phyloP scores from a whole-genome alignment of 208 protist species.

The Wallacemonas collosoma region DNA sequence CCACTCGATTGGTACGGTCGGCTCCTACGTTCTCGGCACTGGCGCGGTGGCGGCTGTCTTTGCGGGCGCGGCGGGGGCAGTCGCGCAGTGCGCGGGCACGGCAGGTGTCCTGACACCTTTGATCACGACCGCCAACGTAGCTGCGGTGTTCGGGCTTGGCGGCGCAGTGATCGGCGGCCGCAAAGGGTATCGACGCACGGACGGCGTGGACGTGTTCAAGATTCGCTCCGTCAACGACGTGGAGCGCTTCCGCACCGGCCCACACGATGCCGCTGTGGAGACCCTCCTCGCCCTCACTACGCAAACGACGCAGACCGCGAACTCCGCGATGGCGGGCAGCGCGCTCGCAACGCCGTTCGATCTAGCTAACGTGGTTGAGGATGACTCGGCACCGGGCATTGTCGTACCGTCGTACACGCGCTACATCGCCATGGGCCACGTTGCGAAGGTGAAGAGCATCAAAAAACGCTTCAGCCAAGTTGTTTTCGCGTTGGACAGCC shows the following conservation, averaged over 20 bases:
- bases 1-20: constrained; percentile 44
- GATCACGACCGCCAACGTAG: constrained; percentile 69
- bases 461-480: constrained; percentile 55
- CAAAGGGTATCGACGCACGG: constrained; percentile 69
- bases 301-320: constrained; percentile 13
- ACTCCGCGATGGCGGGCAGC: constrained; percentile 16
- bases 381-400: constrained; percentile 47
- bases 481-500: constrained; percentile 59
- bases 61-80: constrained; percentile 51
- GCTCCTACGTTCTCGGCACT: constrained; percentile 49
- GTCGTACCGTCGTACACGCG: constrained; percentile 72
- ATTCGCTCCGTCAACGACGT: constrained; percentile 69
- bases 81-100: constrained; percentile 67
- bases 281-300: constrained; percentile 18
- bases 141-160: constrained; percentile 68
- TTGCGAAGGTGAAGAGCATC: constrained; percentile 30
- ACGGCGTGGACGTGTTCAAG: constrained; percentile 60
- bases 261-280: constrained; percentile 10
- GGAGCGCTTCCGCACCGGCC: constrained; percentile 44
- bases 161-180: constrained; percentile 73
- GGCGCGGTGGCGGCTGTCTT: constrained; percentile 54
- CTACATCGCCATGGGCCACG: constrained; percentile 59
- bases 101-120: constrained; percentile 58
- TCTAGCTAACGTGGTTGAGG: constrained; percentile 51
- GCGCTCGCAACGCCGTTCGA: constrained; percentile 24